phyloP scores from a whole-genome alignment of 495 filamentous ascomycete species.

The Bryoglossum gracile region DNA sequence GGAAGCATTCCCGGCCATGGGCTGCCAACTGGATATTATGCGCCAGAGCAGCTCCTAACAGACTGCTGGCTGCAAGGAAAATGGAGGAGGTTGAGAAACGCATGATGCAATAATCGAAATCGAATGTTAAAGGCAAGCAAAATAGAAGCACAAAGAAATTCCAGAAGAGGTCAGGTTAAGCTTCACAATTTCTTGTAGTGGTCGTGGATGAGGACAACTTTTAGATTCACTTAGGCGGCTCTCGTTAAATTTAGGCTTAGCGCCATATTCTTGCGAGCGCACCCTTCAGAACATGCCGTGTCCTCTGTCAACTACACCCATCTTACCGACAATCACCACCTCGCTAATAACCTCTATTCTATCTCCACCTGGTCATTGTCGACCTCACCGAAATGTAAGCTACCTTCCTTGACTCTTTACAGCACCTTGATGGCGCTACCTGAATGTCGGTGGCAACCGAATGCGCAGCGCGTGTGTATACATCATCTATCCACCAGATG shows the following conservation, averaged over 20 bases:
- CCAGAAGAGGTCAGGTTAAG: neutral
- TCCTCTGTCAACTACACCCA: slow-evolving; percentile 17
- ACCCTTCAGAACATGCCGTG: slow-evolving; percentile 5
- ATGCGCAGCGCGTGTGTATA: slow-evolving; percentile 22
- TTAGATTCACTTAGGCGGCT: neutral
- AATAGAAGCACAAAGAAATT: neutral
- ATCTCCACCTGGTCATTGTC: slow-evolving; percentile 23
- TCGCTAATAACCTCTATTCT: slow-evolving; percentile 23
- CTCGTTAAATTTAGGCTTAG: slow-evolving; percentile 2
- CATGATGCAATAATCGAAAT: slow-evolving; percentile 33
- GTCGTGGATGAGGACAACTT: slow-evolving; percentile 4
- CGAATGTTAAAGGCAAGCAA: neutral
- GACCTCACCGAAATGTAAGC: slow-evolving; percentile 22
- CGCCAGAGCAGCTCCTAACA: slow-evolving; percentile 56
- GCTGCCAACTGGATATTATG: slow-evolving; percentile 94
- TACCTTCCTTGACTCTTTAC: neutral
- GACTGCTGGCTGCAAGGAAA: slow-evolving; percentile 54
- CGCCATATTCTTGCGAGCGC: neutral
- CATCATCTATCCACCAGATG: slow-evolving; percentile 1
- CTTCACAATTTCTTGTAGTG: no score
- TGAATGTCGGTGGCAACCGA: slow-evolving; percentile 6
- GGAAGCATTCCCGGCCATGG: slow-evolving; percentile 93
- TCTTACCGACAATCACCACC: slow-evolving; percentile 19
- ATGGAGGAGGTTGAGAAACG: slow-evolving; percentile 48
- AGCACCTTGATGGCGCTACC: neutral